phyloP scores from a whole-genome alignment of 768 basidiomycete genomes.

The Termitomyces sp. region DNA sequence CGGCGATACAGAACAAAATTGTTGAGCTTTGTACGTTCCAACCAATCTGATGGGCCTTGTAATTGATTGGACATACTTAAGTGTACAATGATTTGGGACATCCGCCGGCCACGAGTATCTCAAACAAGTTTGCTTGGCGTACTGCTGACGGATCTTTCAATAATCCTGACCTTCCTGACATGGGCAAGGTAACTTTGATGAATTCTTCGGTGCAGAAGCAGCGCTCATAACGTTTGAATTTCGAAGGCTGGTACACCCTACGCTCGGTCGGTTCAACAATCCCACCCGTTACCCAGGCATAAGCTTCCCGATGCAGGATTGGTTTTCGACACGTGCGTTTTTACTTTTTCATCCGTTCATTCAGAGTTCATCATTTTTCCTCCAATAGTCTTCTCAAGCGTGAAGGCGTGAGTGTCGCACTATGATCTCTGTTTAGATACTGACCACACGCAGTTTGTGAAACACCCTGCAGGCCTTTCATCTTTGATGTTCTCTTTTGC shows the following conservation, averaged over 20 bases:
- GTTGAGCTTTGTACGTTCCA: conserved; percentile 50
- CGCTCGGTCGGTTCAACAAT: conserved; percentile 76
- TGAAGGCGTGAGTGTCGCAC: conserved; percentile 43
- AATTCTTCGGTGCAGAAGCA: background rate
- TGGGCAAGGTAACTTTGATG: conserved; percentile 49
- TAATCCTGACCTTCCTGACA: conserved; percentile 59
- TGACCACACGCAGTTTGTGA: conserved; percentile 43
- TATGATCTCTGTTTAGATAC: background rate
- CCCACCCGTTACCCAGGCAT: conserved; percentile 55
- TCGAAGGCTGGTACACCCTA: conserved; percentile 64
- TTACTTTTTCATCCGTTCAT: background rate
- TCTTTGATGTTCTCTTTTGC: conserved; percentile 80
- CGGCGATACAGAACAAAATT: conserved; percentile 35
- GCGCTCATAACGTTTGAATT: background rate
- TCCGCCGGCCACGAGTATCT: conserved; percentile 66
- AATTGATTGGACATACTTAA: conserved; percentile 20
- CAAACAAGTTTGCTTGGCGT: conserved; percentile 60
- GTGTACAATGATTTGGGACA: conserved; percentile 82
- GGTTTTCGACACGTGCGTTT: conserved; percentile 65
- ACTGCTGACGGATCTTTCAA: conserved; percentile 75
- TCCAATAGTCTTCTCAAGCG: conserved; percentile 49
- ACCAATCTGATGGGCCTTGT: background rate
- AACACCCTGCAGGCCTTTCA: conserved; percentile 77
- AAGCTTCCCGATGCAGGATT: conserved; percentile 76
- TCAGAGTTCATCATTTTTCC: background rate